phyloP scores from a whole-genome alignment of 495 filamentous ascomycete species.

The Talaromyces liani region DNA sequence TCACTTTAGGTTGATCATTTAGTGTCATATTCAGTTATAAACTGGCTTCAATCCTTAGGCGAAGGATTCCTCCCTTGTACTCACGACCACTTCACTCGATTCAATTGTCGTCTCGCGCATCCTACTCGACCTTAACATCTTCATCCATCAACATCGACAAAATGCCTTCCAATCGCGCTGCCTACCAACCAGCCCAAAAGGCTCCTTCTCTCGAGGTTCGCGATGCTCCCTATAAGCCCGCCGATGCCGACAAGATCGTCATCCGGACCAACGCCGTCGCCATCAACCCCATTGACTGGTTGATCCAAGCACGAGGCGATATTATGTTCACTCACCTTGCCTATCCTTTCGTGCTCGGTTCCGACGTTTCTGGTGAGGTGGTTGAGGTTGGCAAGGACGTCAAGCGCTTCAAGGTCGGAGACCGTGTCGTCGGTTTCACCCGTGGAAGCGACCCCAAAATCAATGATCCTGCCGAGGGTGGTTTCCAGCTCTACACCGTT shows the following conservation, averaged over 20 bases:
- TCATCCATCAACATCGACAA: background rate
- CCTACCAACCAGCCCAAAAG: constrained; percentile 24
- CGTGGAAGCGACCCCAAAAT: constrained; percentile 2
- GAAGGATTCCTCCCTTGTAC: background rate
- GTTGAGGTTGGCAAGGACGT: constrained; percentile 27
- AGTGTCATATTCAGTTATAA: background rate
- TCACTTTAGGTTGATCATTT: background rate
- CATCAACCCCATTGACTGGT: constrained; percentile 34
- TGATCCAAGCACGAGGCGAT: constrained; percentile 18
- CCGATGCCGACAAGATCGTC: constrained; percentile 25
- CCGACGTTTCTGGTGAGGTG: constrained; percentile 35
- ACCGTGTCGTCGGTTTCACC: constrained; percentile 34
- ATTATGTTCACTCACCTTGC: constrained; percentile 14
- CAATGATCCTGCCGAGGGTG: constrained; percentile 28
- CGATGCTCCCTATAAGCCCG: constrained; percentile 25
- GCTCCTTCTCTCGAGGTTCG: constrained; percentile 25
- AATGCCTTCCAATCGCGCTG: constrained; percentile 28
- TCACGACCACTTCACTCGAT: background rate
- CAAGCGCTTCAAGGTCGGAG: constrained; percentile 27
- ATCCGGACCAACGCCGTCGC: constrained; percentile 33
- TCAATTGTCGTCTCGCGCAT: background rate
- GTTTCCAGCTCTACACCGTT: constrained; percentile 29
- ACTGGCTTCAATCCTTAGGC: background rate
- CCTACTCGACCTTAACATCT: background rate
- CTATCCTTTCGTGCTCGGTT: constrained; percentile 37